Percentiles rank a stretch among this genome's conserved stretches.
Conservation (phyloP, 2,329 filamentous ascomycete genomes). For the Alternaria sp. region DNA sequence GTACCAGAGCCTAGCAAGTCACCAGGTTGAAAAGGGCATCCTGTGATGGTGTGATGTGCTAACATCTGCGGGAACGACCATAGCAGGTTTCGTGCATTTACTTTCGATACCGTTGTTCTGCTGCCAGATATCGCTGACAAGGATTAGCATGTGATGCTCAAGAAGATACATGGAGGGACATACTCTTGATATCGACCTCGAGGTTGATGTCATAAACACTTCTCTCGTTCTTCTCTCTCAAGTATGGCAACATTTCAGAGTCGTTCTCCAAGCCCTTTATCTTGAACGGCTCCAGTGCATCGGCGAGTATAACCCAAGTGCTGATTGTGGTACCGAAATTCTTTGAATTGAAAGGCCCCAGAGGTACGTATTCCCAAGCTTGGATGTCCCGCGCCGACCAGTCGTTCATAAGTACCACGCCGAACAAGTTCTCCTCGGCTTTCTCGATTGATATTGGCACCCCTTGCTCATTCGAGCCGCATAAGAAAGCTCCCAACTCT, state of each 20-base stretch:
- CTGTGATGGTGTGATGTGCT: conserved; percentile 78
- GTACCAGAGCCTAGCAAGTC: conserved; percentile 82
- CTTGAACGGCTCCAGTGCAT: conserved; percentile 76
- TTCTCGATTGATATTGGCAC: conserved; percentile 68
- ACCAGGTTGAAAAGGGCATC: conserved; percentile 76
- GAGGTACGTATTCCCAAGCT: conserved; percentile 82
- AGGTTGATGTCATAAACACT: conserved; percentile 74
- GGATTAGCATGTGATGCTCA: conserved; percentile 23
- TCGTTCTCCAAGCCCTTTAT: conserved; percentile 64
- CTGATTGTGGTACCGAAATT: conserved; percentile 82
- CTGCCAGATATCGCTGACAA: conserved; percentile 56
- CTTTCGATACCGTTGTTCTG: conserved; percentile 65
- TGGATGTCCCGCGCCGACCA: conserved; percentile 88
- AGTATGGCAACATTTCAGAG: conserved; percentile 66
- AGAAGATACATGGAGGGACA: conserved; percentile 18
- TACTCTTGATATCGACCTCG: conserved; percentile 68
- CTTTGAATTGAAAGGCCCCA: conserved; percentile 84
- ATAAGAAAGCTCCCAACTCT: conserved; percentile 79
- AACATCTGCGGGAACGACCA: conserved; percentile 87
- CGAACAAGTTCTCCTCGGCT: conserved; percentile 77
- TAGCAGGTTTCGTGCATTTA: conserved; percentile 74
- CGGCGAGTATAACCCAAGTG: conserved; percentile 79
- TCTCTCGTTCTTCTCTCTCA: conserved; percentile 68
- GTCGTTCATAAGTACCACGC: conserved; percentile 83
- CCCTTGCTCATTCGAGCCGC: conserved; percentile 70